Conservation (phyloP, 2,329 filamentous ascomycete species). For the Trichoderma simmonsii region DNA sequence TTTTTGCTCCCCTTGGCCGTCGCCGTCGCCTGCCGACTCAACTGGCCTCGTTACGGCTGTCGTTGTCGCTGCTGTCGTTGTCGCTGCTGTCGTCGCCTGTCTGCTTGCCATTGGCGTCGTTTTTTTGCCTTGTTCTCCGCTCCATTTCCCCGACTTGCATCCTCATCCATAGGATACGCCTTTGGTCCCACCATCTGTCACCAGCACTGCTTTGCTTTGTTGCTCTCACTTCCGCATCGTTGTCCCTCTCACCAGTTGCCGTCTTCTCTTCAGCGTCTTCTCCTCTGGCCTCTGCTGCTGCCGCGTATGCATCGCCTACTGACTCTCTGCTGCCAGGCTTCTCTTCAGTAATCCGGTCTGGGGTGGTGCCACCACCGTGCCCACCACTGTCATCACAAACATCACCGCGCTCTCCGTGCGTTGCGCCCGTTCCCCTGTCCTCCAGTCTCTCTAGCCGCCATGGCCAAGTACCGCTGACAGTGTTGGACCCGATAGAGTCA, state of each 20-base stretch:
- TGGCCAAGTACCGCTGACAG: slow-evolving; percentile 22
- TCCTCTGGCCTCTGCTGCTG: background rate
- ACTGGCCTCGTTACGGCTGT: background rate
- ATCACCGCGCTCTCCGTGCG: slow-evolving; percentile 55
- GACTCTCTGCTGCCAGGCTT: slow-evolving; percentile 41
- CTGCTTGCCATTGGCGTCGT: background rate
- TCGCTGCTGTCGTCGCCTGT: background rate
- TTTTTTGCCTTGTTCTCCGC: background rate
- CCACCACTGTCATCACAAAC: slow-evolving; percentile 55
- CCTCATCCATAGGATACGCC: background rate
- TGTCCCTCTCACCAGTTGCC: background rate
- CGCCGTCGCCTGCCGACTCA: background rate
- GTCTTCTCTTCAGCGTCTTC: background rate
- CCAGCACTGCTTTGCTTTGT: background rate
- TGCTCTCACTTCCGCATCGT: background rate
- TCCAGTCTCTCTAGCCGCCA: background rate
- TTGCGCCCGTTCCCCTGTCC: slow-evolving; percentile 36
- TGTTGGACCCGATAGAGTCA: slow-evolving; percentile 33
- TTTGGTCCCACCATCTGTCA: background rate
- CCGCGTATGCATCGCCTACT: slow-evolving; percentile 8
- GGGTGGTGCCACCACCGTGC: slow-evolving; percentile 46
- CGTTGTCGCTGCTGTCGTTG: background rate
- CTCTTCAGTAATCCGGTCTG: slow-evolving; percentile 59
- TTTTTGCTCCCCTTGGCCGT: background rate
- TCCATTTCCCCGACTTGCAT: background rate